Percentiles rank a stretch among this genome's conserved stretches.
Evolutionary conservation across 2,329 filamentous ascomycete species (phyloP).

Genomic region (Drechslerella dactyloides): DNA sequence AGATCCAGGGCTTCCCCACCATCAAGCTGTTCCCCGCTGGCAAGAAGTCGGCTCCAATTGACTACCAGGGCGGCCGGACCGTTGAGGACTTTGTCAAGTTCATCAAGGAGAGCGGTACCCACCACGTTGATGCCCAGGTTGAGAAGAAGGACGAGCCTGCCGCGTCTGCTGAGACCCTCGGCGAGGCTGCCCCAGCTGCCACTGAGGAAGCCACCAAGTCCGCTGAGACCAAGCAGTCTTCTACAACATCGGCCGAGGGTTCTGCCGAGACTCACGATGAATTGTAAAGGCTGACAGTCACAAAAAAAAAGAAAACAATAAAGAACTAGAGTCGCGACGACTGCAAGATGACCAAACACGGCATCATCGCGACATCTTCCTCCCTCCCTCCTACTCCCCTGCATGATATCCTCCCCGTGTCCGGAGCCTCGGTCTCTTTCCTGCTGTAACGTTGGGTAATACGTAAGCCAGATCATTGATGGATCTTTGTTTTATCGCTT

Average conservation of each 20-base stretch:
- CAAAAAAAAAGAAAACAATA: conserved; percentile 28
- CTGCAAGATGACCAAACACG: not conserved
- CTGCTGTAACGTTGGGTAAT: conserved; percentile 48
- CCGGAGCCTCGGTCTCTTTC: conserved; percentile 24
- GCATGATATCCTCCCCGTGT: conserved; percentile 38
- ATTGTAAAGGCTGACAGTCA: conserved; percentile 37
- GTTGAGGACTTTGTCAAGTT: conserved; percentile 91
- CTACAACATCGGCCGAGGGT: conserved; percentile 27
- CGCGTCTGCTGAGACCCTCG: conserved; percentile 63
- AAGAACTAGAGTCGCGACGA: conserved; percentile 13
- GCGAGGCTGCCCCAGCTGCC: conserved; percentile 59
- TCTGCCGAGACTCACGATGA: conserved; percentile 40
- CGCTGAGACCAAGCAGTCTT: conserved; percentile 59
- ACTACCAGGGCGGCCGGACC: conserved; percentile 86
- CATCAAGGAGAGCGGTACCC: conserved; percentile 92
- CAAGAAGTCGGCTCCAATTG: conserved; percentile 80
- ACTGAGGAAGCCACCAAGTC: conserved; percentile 58
- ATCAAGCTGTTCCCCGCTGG: conserved; percentile 98
- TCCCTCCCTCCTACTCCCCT: conserved; percentile 8
- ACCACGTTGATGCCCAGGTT: conserved; percentile 71
- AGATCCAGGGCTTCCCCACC: conserved; percentile 96
- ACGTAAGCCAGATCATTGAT: conserved; percentile 24
- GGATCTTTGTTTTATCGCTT: conserved; percentile 17
- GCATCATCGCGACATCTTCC: conserved; percentile 2
- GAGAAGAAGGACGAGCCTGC: conserved; percentile 64